Percentiles rank a stretch among this genome's conserved stretches.
These are phyloP conservation scores for Russula virescens DNA, from an alignment of 768 basidiomycete species.

Conservation along the genomic window DNA sequence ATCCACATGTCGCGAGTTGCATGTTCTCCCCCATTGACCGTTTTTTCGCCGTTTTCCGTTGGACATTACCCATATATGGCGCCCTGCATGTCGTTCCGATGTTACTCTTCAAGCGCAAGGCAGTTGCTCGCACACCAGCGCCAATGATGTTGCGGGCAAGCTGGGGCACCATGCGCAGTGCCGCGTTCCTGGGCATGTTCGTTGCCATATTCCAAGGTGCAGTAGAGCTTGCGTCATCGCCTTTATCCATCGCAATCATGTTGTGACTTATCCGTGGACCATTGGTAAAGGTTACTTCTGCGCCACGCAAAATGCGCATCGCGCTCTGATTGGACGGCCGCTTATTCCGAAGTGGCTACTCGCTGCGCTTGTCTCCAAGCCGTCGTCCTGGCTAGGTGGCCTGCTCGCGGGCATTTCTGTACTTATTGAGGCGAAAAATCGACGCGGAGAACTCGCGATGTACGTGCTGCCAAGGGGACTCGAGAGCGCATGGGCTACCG, in stretches of 20 bases:
- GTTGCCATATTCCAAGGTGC: slow-evolving; percentile 72
- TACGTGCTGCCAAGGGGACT: slow-evolving; percentile 84
- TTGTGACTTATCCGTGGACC: not conserved
- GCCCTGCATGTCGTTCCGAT: slow-evolving; percentile 87
- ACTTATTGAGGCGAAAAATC: slow-evolving; percentile 79
- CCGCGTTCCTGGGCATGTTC: slow-evolving; percentile 81
- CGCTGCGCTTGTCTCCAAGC: slow-evolving; percentile 57
- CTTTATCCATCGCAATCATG: not conserved
- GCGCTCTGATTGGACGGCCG: slow-evolving; percentile 31
- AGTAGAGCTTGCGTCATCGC: no score
- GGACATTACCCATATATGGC: slow-evolving; percentile 80
- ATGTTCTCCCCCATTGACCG: slow-evolving; percentile 52
- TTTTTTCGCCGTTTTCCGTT: slow-evolving; percentile 76
- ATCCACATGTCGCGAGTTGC: slow-evolving; percentile 68
- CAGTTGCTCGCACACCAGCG: slow-evolving; percentile 59
- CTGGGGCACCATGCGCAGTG: slow-evolving; percentile 73
- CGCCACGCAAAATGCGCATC: slow-evolving; percentile 50
- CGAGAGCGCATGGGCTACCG: slow-evolving; percentile 85
- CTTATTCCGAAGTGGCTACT: slow-evolving; percentile 42
- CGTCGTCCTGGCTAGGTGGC: slow-evolving; percentile 70
- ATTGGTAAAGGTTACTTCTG: slow-evolving; percentile 42
- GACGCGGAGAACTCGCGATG: slow-evolving; percentile 91
- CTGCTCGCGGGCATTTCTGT: slow-evolving; percentile 69
- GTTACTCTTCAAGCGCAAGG: slow-evolving; percentile 70
- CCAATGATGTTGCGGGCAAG: slow-evolving; percentile 59